These are phyloP conservation scores for Madurella mycetomatis DNA, from an alignment of 2,329 filamentous ascomycete species.

Conservation along the genomic window DNA sequence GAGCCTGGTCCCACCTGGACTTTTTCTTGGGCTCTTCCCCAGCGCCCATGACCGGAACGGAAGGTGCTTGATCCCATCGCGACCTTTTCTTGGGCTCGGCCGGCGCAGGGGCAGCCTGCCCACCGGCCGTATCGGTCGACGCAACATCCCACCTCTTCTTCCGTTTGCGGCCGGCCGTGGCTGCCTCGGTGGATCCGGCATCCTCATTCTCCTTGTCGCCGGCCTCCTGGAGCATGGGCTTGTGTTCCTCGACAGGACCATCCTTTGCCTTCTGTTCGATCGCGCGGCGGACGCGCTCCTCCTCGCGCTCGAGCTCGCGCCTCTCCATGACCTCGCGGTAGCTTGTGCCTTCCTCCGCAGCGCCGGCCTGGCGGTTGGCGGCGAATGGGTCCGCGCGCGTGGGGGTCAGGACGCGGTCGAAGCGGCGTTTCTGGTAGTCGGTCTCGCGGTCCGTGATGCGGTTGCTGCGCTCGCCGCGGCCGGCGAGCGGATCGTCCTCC, in stretches of 20 bases:
- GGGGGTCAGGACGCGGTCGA: slow-evolving; percentile 81
- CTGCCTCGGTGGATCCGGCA: slow-evolving; percentile 61
- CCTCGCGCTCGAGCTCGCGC: slow-evolving; percentile 87
- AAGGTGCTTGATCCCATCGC: slow-evolving; percentile 81
- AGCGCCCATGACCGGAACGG: slow-evolving; percentile 47
- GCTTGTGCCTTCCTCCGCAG: slow-evolving; percentile 66
- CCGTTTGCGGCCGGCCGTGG: slow-evolving; percentile 65
- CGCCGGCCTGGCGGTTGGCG: slow-evolving; percentile 64
- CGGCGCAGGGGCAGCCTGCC: slow-evolving; percentile 43
- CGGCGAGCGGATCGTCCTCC: slow-evolving; percentile 84
- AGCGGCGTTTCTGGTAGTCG: slow-evolving; percentile 94
- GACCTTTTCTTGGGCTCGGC: slow-evolving; percentile 69
- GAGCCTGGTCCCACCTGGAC: slow-evolving; percentile 87
- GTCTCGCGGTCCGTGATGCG: slow-evolving; percentile 91
- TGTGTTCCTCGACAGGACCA: slow-evolving; percentile 60
- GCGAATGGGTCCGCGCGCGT: slow-evolving; percentile 83
- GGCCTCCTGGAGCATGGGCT: slow-evolving; percentile 70
- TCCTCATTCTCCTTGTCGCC: slow-evolving; percentile 71
- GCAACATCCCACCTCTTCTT: slow-evolving; percentile 93
- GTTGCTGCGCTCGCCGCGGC: slow-evolving; percentile 78
- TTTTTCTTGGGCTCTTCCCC: slow-evolving; percentile 63
- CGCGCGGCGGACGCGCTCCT: slow-evolving; percentile 75
- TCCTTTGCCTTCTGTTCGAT: slow-evolving; percentile 70
- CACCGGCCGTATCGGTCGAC: slow-evolving; percentile 51
- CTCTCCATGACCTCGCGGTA: slow-evolving; percentile 90